Evolutionary conservation across 257 asterid genomes (phyloP), one percentile per base, ranked within the genome.

Genomic region (Penstemon eatonii): DNA sequence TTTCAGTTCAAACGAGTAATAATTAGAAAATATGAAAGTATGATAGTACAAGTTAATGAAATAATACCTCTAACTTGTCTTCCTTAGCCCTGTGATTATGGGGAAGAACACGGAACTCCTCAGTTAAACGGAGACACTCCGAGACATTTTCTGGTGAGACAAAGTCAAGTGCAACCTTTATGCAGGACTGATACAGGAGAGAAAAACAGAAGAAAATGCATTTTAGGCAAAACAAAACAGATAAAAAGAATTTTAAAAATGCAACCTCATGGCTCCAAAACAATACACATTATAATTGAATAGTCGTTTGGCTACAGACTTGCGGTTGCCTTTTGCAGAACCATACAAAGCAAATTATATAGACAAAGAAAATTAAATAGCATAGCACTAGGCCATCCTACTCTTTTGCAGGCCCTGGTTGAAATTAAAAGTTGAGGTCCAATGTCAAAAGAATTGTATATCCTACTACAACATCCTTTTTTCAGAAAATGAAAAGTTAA

Each of bases 101-200:
- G 41, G 77, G 80, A 66, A 76, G 80, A 50, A 47, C 8, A 19
- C 80, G 76, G 67, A 66, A 76, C 19, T 76, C 77, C 57, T 66
- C 73, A 6, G 76, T 66, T 67, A 76, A 10, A 7, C 80, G 76
- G 19, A 71, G 46, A 67, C 80, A 76, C n/a, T 76, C 77, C 4
- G 62, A 64, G 57, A 70, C 55, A 9, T 64, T 64, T 44, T 76
- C 80, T 15, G 76, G 80, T 13, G 80, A 76, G 7, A 76, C 76
- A 59, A 76, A 76, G 57, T 71, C 80, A 13, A 76, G 66, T 4
- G 80, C 80, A 52, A 76, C 76, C 65, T 76, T 76, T 60, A 76
- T 76, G 68, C 80, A 76, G 2, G 80, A 76, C 80, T 76, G 76
- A 7, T 40, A 11, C 39, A 25, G 55, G 8, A 45, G 42, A 47